Conservation (phyloP, 495 filamentous ascomycete genomes). For the Podospora pseudocomata region DNA sequence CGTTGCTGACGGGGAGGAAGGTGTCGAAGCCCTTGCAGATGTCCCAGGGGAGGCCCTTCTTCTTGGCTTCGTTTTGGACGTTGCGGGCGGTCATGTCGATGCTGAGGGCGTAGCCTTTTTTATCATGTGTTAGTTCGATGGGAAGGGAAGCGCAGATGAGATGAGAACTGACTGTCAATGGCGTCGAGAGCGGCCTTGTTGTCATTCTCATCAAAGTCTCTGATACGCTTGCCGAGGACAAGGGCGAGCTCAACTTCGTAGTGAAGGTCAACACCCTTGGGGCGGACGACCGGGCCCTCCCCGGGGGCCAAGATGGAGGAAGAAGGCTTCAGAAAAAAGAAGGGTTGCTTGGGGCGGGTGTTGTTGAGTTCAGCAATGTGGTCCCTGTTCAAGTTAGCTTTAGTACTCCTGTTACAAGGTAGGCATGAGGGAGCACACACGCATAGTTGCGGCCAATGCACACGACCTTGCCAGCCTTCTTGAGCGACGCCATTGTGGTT, state of each 20-base stretch:
- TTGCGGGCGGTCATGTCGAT: conserved; percentile 96
- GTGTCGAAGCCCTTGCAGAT: conserved; percentile 97
- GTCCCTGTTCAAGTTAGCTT: conserved; percentile 57
- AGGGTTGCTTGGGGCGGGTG: conserved; percentile 79
- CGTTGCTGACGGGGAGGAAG: conserved; percentile 78
- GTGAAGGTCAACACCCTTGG: conserved; percentile 77
- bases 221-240: conserved; percentile 73
- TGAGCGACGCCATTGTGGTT: conserved; percentile 56
- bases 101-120: conserved; percentile 73
- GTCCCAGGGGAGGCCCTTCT: conserved; percentile 93
- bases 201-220: conserved; percentile 67
- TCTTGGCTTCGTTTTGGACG: conserved; percentile 91
- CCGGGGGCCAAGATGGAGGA: conserved; percentile 74
- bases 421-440: conserved; percentile 49
- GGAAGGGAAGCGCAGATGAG: not conserved
- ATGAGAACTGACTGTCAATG: conserved; percentile 48
- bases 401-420: not conserved
- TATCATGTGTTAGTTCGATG: conserved; percentile 2
- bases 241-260: conserved; percentile 94
- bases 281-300: conserved; percentile 77
- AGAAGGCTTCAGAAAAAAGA: conserved; percentile 97
- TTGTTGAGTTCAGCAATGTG: conserved; percentile 92
- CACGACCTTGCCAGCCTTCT: conserved; percentile 80
- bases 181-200: conserved; percentile 58
- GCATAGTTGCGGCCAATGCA: conserved; percentile 98